Evolutionary conservation across 805 yeast genomes (phyloP).

Genomic region (Clavispora santaluciae): DNA sequence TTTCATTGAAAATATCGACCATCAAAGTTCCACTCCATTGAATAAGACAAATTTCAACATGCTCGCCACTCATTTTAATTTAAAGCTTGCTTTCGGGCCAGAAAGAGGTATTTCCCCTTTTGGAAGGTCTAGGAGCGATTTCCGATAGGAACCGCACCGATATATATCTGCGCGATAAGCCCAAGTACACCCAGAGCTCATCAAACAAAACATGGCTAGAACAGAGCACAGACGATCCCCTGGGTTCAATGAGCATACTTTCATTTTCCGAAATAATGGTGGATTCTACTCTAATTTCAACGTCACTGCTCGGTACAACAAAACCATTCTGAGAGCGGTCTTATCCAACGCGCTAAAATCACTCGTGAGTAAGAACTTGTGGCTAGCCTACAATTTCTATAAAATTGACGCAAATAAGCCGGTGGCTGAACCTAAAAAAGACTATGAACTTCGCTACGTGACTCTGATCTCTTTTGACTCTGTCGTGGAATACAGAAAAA

Average conservation of each 20-base stretch:
- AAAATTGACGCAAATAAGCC: conserved; percentile 3
- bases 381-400: conserved; percentile 18
- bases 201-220: background rate
- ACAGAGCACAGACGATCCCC: conserved; percentile 21
- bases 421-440: conserved; percentile 5
- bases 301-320: conserved; percentile 18
- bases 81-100: no score
- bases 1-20: no score
- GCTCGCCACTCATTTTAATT: no score
- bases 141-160: background rate
- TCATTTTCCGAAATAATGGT: conserved; percentile 18
- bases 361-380: conserved; percentile 4
- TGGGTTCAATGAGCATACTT: conserved; percentile 19
- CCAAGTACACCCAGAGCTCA: no score
- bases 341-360: conserved; percentile 7
- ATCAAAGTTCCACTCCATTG: no score
- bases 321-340: background rate
- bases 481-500: conserved; percentile 15
- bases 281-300: conserved; percentile 21
- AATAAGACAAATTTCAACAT: no score
- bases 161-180: background rate
- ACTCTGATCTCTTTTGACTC: conserved; percentile 16
- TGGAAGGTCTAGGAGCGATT: background rate
- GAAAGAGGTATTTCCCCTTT: background rate
- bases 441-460: conserved; percentile 15